Evolutionary conservation across 768 basidiomycete genomes (phyloP), one percentile per base, ranked within the genome.

Genomic region (Galerina sulciceps): DNA sequence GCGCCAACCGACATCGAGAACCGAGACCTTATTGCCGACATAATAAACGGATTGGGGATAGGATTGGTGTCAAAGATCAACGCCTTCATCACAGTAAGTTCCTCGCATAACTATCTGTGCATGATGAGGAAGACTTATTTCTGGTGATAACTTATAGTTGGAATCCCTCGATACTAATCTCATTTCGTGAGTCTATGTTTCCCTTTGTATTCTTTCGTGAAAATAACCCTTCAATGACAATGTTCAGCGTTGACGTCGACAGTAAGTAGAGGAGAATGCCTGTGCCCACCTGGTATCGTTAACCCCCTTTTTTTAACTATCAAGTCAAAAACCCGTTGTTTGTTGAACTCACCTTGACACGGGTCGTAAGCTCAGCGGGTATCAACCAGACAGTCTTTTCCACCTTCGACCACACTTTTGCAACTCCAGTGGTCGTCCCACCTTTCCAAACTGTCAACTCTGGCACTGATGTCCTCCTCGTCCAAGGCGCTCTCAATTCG

Each of bases 351-450:
- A 78, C 75, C 31, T 73, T 83, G 58, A 75, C 78, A 57, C 67
- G 74, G 46, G 73, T 81, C 17, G 69, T 72, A 45, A 72, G 72
- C 60, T 67, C 79, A 44, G 80, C 79, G 6, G 79, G 81, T 1
- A 67, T 88, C 51, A 77, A 85, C 54, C 80, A 78, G 18, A 78
- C 79, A 36, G 77, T 74, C 35, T 90, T 78, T 63, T 85, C 88
- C 17, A 76, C 76, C 36, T 89, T 89, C 68, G 79, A 82, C 62
- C 81, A 86, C 58, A 73, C 76, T 4, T 89, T 88, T 74, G 65
- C 74, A 53, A 73, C 63, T 40, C 83, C 84, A 45, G 71, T 85
- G 38, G 71, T 84, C 14, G 79, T 86, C 2, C 75, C 79, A 5
- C 73, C 79, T 42, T 64, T 75, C 13, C 69, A 79, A 47, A 80